phyloP scores from a whole-genome alignment of 371 early-diverging fungal species.

The Mortierella sp. region DNA sequence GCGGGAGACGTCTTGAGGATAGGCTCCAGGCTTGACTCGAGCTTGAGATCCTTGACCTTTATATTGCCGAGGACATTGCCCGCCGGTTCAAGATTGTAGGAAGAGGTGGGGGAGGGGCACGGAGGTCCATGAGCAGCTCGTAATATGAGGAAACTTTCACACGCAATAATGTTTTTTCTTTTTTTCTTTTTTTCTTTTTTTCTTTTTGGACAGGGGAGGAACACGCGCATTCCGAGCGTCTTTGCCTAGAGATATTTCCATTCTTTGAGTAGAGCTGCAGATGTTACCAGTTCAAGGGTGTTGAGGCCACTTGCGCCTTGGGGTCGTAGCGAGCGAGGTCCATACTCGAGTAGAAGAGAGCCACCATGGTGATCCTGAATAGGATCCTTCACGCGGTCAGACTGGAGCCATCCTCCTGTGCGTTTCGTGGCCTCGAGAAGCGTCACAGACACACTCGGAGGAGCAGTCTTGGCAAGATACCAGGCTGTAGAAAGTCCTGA shows the following conservation, averaged over 20 bases:
- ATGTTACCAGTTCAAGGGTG: conserved; percentile 80
- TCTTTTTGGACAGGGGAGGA: no score
- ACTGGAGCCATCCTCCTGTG: conserved; percentile 90
- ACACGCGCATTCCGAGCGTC: no score
- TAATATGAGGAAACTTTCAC: not conserved
- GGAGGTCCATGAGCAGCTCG: not conserved
- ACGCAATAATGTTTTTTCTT: no score
- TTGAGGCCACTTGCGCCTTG: conserved; percentile 75
- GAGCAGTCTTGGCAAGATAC: conserved; percentile 74
- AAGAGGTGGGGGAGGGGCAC: no score
- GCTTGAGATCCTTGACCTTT: conserved; percentile 70
- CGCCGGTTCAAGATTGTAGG: not conserved
- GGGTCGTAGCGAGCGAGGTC: conserved; percentile 90
- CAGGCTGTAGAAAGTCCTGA: conserved; percentile 91
- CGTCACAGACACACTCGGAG: conserved; percentile 62
- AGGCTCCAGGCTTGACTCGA: conserved; percentile 64
- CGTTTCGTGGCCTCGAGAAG: conserved; percentile 80
- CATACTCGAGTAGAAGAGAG: conserved; percentile 80
- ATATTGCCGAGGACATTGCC: not conserved
- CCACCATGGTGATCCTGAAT: conserved; percentile 22
- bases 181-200: no score
- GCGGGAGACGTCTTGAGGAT: conserved; percentile 77
- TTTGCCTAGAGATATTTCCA: no score
- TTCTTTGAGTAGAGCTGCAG: no score
- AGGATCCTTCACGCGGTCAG: conserved; percentile 59